phyloP scores from a whole-genome alignment of 352 stramenopile species.

The Heterotrichella gracilis region DNA sequence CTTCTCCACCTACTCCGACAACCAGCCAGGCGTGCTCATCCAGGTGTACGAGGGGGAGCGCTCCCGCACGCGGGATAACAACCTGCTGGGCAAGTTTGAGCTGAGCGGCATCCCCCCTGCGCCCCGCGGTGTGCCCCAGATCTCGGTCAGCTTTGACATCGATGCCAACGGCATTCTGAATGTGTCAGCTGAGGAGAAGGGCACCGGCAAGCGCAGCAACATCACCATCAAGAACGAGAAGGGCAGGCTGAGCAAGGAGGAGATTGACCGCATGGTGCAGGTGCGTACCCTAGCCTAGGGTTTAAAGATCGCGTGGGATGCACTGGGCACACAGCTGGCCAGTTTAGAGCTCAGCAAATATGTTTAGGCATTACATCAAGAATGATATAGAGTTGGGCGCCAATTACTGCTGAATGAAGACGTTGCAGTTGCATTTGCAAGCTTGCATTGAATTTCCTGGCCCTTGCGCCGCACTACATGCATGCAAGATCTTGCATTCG shows the following conservation, averaged over 20 bases:
- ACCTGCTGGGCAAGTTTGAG: constrained; percentile 46
- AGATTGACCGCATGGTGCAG: constrained; percentile 57
- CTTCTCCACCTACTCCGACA: constrained; percentile 54
- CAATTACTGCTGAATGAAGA: too few relatives aligned
- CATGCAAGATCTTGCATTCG: too few relatives aligned
- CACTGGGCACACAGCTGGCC: too few relatives aligned
- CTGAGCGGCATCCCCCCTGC: constrained; percentile 43
- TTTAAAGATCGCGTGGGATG: too few relatives aligned
- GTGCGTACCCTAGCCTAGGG: too few relatives aligned
- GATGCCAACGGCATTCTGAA: constrained; percentile 30
- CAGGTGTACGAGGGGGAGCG: constrained; percentile 65
- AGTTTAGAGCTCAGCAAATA: too few relatives aligned
- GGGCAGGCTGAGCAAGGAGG: constrained; percentile 43
- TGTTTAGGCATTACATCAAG: too few relatives aligned
- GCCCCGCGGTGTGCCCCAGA: constrained; percentile 49
- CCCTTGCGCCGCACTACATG: too few relatives aligned
- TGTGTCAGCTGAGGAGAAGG: constrained; percentile 35
- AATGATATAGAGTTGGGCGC: too few relatives aligned
- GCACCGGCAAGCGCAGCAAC: constrained; percentile 54
- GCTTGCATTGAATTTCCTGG: too few relatives aligned
- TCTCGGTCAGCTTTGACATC: constrained; percentile 57
- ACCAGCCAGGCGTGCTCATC: constrained; percentile 49
- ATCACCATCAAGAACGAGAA: constrained; percentile 73
- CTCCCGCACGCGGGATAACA: constrained; percentile 60
- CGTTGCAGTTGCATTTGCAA: too few relatives aligned